Evolutionary conservation across 192 early-diverging fungal genomes (phyloP).

Genomic region (Haplosporangium gracile): DNA sequence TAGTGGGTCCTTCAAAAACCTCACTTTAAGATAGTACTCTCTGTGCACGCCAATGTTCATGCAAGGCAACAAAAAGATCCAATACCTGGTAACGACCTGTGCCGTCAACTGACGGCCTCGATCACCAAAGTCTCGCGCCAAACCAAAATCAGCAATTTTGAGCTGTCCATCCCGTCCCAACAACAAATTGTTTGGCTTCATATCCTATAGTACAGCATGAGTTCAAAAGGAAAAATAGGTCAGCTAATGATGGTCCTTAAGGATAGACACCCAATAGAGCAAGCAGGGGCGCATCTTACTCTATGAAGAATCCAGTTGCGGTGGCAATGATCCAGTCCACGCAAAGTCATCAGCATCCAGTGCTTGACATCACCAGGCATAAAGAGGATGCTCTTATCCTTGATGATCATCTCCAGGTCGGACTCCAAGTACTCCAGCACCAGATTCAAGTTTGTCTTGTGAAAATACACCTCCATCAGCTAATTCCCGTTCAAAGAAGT

Average conservation of each 20-base stretch:
- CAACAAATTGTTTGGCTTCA: conserved; percentile 91
- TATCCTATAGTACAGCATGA: conserved; percentile 65
- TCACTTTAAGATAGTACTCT: not conserved
- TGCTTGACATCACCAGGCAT: conserved; percentile 94
- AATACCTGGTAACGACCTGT: conserved; percentile 89
- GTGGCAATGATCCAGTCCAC: conserved; percentile 95
- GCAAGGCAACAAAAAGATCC: not conserved
- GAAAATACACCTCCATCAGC: conserved; percentile 94
- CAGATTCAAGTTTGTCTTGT: conserved; percentile 92
- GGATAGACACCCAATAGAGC: not conserved
- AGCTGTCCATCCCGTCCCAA: conserved; percentile 88
- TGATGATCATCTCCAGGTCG: conserved; percentile 97
- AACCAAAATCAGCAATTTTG: conserved; percentile 98
- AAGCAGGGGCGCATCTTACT: conserved; percentile 46
- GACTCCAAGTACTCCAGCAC: conserved; percentile 96
- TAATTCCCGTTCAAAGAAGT: conserved; percentile 35
- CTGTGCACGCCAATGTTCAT: not conserved
- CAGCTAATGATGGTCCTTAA: not conserved
- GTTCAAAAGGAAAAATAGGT: not conserved
- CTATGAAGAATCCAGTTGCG: conserved; percentile 91
- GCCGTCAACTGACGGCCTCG: conserved; percentile 85
- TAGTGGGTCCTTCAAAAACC: not conserved
- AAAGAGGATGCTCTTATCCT: conserved; percentile 91
- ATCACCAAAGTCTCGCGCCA: conserved; percentile 96
- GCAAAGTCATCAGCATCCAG: conserved; percentile 97